Evolutionary conservation across 805 yeast genomes (phyloP), one percentile per base, ranked within the genome.

Genomic region (Candida alai): DNA sequence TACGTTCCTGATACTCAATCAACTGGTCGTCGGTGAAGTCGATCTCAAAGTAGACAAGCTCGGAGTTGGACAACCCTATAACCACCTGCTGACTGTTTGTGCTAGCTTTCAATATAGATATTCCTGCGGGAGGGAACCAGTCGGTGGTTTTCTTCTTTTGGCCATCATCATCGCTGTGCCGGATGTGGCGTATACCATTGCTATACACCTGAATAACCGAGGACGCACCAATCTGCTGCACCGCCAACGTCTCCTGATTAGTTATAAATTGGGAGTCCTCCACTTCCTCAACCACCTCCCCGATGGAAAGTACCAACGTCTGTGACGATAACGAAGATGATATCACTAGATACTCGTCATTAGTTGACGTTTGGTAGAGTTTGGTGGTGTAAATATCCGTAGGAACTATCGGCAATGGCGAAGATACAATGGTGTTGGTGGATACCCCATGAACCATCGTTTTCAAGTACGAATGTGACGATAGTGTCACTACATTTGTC

Each of bases 61-160:
- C 89, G 36, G 78, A 68, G 48, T 80, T 84, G 2, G 93, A 79
- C 4, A 93, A 57, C 0, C 80, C 87, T 4, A 90, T 46, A 0
- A 74, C 76, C 1, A 89, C 62, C 55, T 93, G 97, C 2, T 73
- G 68, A 16, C 69, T 62, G 12, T 87, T 85, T 3, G 81, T 58
- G 1, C 84, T 52, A 1, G 86, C 80, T n/a, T 65, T 59, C 0
- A 73, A 48, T 24, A 93, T 69, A 16, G 71, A 64, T 14, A 79
- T 74, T 2, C 93, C 95, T 0, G 80, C 78, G 0, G 96, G 95
- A 1, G 95, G 86, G 19, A 57, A 63, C 97, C 97, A 93, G 41
- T 82, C 82, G 1, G 70, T 58, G 10, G 69, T 58, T n/a, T 59
- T 52, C 27, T 58, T 53, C 13, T 58, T 44, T 4, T 48, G 45